phyloP scores from a whole-genome alignment of 352 stramenopile genomes.

The Plasmopara viticola region DNA sequence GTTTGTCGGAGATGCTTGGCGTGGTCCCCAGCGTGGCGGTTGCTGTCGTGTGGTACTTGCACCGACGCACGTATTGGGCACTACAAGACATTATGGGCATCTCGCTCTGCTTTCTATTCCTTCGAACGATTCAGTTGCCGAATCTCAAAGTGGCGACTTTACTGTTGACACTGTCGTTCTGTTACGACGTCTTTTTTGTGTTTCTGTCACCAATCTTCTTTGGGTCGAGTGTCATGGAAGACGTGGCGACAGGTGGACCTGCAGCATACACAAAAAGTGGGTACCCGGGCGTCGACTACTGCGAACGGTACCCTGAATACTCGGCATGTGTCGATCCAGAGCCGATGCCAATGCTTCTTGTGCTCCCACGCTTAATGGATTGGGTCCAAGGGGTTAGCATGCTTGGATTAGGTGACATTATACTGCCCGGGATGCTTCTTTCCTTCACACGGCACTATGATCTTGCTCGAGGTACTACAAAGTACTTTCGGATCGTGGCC shows the following conservation, averaged over 20 bases:
- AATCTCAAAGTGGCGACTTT: constrained; percentile 87
- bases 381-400: constrained; percentile 89
- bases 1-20: constrained; percentile 45
- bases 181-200: constrained; percentile 96
- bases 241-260: constrained; percentile 88
- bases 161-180: constrained; percentile 88
- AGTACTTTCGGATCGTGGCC: constrained; percentile 87
- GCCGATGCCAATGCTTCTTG: constrained; percentile 92
- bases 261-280: constrained; percentile 55
- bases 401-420: constrained; percentile 95
- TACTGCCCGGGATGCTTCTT: constrained; percentile 91
- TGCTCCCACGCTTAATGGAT: constrained; percentile 88
- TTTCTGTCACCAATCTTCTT: constrained; percentile 91
- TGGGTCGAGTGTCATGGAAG: constrained; percentile 89
- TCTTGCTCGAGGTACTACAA: constrained; percentile 39
- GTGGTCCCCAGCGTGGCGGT: constrained; percentile 30
- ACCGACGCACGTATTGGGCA: constrained; percentile 67
- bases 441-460: constrained; percentile 91
- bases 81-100: constrained; percentile 90
- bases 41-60: constrained; percentile 54
- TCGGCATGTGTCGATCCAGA: constrained; percentile 73
- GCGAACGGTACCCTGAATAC: constrained; percentile 58
- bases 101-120: constrained; percentile 90
- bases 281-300: constrained; percentile 72
- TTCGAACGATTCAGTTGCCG: constrained; percentile 87